Evolutionary conservation across 208 protist species (phyloP).

Genomic region (Trypanosoma cruzi): DNA sequence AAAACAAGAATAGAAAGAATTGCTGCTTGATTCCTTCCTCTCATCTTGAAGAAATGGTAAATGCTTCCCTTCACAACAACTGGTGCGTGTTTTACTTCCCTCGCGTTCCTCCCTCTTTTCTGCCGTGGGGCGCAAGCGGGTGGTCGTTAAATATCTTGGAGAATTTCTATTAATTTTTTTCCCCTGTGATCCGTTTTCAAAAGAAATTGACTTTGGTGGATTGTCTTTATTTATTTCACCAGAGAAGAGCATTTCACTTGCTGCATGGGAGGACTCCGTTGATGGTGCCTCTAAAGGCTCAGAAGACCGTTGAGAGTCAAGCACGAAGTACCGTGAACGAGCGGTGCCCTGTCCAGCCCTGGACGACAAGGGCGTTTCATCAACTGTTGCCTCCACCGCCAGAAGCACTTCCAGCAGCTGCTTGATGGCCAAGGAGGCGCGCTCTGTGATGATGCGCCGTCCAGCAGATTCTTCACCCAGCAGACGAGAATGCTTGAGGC

Average conservation of each 20-base stretch:
- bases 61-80: not conserved
- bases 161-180: not conserved
- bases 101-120: not conserved
- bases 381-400: conserved; percentile 16
- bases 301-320: not conserved
- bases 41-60: not conserved
- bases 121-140: not conserved
- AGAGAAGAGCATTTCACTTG: not conserved
- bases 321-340: not conserved
- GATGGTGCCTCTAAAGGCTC: not conserved
- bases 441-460: conserved; percentile 29
- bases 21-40: not conserved
- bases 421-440: conserved; percentile 17
- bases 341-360: not conserved
- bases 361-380: not conserved
- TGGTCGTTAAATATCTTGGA: not conserved
- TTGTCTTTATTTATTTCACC: not conserved
- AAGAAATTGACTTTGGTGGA: not conserved
- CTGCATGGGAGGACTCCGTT: not conserved
- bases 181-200: not conserved
- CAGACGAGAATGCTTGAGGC: conserved; percentile 29
- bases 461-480: conserved; percentile 24
- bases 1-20: not conserved
- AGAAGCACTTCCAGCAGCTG: conserved; percentile 26
- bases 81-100: not conserved